phyloP scores from a whole-genome alignment of 805 yeast genomes.

The Starmerella vaccinii region DNA sequence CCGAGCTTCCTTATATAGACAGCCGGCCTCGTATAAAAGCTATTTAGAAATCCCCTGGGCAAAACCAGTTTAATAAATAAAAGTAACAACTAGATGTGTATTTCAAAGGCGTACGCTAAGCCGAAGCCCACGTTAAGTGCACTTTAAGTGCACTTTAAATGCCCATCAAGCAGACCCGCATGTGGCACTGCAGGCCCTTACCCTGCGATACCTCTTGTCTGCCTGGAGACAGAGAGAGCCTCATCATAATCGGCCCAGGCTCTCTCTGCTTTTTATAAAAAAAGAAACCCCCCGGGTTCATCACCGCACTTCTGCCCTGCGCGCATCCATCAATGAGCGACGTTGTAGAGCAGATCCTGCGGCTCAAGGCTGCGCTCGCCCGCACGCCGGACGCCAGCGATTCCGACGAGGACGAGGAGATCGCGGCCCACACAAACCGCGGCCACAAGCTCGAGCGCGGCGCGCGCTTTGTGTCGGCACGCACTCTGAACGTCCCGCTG shows the following conservation, averaged over 20 bases:
- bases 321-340: constrained; percentile 1
- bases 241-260: too few species aligned
- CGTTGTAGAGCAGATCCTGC: constrained; percentile 13
- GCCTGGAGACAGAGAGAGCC: too few species aligned
- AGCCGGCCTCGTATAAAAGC: neutral
- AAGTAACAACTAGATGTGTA: too few species aligned
- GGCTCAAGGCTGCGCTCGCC: constrained; percentile 30
- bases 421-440: constrained; percentile 35
- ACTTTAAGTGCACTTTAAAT: too few species aligned
- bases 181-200: neutral
- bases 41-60: too few species aligned
- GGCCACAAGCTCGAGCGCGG: constrained; percentile 49
- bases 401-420: constrained; percentile 22
- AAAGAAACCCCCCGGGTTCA: too few species aligned
- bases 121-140: too few species aligned
- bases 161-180: too few species aligned
- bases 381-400: constrained; percentile 28
- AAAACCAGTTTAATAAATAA: too few species aligned
- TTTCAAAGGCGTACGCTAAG: too few species aligned
- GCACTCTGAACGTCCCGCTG: constrained; percentile 30
- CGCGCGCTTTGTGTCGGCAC: constrained; percentile 40
- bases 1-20: constrained; percentile 11
- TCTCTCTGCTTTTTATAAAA: too few species aligned
- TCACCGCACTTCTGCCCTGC: neutral
- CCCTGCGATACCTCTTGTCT: too few species aligned